These are phyloP conservation scores for Penicillium aurantiogriseum DNA, from an alignment of 2,329 filamentous ascomycete genomes.

Conservation along the genomic window DNA sequence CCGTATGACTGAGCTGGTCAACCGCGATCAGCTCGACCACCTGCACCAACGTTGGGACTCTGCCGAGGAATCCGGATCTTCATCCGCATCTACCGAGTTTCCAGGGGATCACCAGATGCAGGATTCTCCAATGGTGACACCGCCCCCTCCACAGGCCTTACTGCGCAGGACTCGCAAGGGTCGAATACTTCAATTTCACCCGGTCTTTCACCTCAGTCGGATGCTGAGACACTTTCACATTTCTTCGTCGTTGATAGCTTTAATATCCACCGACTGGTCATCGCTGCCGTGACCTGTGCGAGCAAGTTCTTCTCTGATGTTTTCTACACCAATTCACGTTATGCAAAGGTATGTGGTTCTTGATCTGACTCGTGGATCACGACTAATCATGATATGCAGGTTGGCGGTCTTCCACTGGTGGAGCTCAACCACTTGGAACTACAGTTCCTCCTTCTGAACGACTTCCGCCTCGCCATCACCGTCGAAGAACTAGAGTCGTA, in stretches of 20 bases:
- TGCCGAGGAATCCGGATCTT: constrained; percentile 15
- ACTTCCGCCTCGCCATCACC: constrained; percentile 88
- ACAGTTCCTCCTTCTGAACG: constrained; percentile 92
- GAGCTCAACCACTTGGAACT: constrained; percentile 96
- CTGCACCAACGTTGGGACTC: constrained; percentile 38
- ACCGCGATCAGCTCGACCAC: constrained; percentile 71
- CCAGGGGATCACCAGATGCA: constrained; percentile 17
- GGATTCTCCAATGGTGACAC: constrained; percentile 36
- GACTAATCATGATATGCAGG: constrained; percentile 53
- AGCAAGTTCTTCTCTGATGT: constrained; percentile 99
- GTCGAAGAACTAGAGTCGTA: constrained; percentile 96
- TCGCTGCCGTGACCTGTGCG: constrained; percentile 94
- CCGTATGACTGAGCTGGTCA: constrained; percentile 95
- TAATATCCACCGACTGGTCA: constrained; percentile 95
- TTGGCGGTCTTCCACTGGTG: constrained; percentile 84
- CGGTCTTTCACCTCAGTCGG: constrained; percentile 37
- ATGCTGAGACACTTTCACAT: constrained; percentile 59
- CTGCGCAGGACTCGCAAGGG: constrained; percentile 35
- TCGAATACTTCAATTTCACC: constrained; percentile 32
- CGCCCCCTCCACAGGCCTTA: constrained; percentile 36
- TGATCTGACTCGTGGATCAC: neutral
- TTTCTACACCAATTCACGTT: constrained; percentile 98
- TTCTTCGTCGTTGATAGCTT: constrained; percentile 98
- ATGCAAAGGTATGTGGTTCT: constrained; percentile 76
- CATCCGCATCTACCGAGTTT: constrained; percentile 21